Evolutionary conservation across 2,329 filamentous ascomycete species (phyloP).

Genomic region (Penicillium corylophilum): DNA sequence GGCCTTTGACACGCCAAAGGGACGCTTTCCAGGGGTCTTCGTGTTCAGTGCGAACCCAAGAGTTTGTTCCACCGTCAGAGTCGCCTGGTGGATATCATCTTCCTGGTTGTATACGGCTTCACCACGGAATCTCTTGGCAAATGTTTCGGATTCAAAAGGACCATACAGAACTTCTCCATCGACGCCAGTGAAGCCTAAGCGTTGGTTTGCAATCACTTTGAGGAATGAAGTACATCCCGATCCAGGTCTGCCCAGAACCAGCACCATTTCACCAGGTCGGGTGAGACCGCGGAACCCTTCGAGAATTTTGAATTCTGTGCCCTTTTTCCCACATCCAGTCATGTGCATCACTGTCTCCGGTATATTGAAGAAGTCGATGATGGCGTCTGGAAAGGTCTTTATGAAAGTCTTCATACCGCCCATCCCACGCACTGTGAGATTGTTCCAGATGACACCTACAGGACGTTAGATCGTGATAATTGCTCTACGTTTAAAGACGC

Average conservation of each 20-base stretch:
- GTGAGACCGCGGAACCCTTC: conserved; percentile 62
- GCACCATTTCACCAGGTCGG: conserved; percentile 82
- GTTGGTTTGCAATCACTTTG: conserved; percentile 67
- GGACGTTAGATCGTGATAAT: background rate
- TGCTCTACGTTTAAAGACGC: conserved; percentile 1
- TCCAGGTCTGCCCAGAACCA: conserved; percentile 76
- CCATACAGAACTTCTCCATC: conserved; percentile 75
- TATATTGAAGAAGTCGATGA: conserved; percentile 74
- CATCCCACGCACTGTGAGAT: conserved; percentile 71
- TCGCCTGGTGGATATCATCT: conserved; percentile 82
- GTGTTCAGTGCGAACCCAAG: conserved; percentile 80
- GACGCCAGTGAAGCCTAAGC: conserved; percentile 60
- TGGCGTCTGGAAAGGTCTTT: conserved; percentile 74
- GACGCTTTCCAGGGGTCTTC: conserved; percentile 78
- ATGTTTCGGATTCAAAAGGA: conserved; percentile 68
- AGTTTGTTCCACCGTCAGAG: conserved; percentile 83
- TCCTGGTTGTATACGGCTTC: conserved; percentile 85
- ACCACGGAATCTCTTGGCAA: conserved; percentile 69
- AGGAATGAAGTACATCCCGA: conserved; percentile 70
- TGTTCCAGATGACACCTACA: conserved; percentile 72
- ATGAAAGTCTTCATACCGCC: conserved; percentile 71
- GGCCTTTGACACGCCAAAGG: conserved; percentile 67
- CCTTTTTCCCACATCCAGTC: conserved; percentile 66
- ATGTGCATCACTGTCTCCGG: conserved; percentile 63
- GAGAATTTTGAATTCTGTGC: conserved; percentile 70